phyloP scores from a whole-genome alignment of 176 grass and related monocot genomes.

The Dendrocalamus sinicus region DNA sequence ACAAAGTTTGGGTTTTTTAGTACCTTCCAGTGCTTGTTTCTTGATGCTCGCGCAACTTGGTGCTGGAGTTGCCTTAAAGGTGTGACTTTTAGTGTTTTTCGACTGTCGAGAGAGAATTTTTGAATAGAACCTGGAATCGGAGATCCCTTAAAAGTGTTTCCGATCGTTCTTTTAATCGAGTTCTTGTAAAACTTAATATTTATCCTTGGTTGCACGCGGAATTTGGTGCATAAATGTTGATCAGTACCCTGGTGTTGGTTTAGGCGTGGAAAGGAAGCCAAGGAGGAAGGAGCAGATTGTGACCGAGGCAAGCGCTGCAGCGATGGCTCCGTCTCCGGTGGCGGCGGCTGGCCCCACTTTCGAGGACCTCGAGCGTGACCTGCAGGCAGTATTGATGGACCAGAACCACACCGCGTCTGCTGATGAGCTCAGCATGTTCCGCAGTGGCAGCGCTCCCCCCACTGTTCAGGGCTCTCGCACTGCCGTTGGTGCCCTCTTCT shows the following conservation, averaged over 20 bases:
- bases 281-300: slow-evolving; percentile 5
- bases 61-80: slow-evolving; percentile 24
- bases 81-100: background rate
- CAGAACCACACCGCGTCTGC: slow-evolving; percentile 54
- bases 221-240: background rate
- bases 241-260: background rate
- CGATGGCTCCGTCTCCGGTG: slow-evolving; percentile 52
- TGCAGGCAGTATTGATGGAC: slow-evolving; percentile 78
- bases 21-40: slow-evolving; percentile 19
- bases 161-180: background rate
- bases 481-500: slow-evolving; percentile 56
- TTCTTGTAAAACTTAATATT: background rate
- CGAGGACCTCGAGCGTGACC: slow-evolving; percentile 79
- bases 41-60: slow-evolving; percentile 35
- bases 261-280: slow-evolving; percentile 27
- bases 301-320: background rate
- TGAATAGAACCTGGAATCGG: background rate
- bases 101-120: background rate
- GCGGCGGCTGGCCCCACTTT: slow-evolving; percentile 53
- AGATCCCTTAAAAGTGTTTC: background rate
- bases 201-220: background rate
- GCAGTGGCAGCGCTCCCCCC: slow-evolving; percentile 87
- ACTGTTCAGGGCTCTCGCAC: slow-evolving; percentile 82
- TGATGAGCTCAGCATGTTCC: slow-evolving; percentile 78
- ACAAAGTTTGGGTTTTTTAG: background rate